Base-by-base conservation (phyloP, 139 green algal species). In the Chloropicon primus region DNA sequence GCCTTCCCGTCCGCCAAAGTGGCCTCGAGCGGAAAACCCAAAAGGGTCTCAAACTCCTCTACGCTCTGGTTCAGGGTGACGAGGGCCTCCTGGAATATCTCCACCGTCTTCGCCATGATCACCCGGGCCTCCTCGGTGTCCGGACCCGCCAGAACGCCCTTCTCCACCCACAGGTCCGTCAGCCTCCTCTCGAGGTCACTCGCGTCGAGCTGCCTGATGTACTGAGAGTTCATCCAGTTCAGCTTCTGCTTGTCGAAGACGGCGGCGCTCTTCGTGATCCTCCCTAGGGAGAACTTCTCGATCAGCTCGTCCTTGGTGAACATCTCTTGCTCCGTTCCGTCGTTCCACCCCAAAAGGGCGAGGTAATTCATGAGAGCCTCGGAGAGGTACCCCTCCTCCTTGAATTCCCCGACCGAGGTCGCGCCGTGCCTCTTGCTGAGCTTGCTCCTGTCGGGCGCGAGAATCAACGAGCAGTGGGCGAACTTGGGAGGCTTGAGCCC, bases 281-380 rank as follows among this genome's bases (percentile, higher is more conserved):
- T 89, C 0, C 96, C 93, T 24, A 99, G 75, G 1, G 77, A 82
- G 77, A 99, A 99, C 24, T 86, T 87, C 1, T 85, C 29, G 41
- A 82, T 80, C 77, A 88, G 76, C 76, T 78, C 28, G 54, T 83
- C 78, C 28, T 26, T 76, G 26, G 82, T 86, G 86, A 89, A 97
- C 76, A 98, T 93, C 83, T 97, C 94, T 84, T 98, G 86, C 90
- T 98, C 95, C 1, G 92, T 97, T 79, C 95, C 95, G 77, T 99
- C 95, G 83, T 99, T 99, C 95, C 95, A 99, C 76, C 95, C 95
- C 72, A 99, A 89, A 62, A 98, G 90, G 0, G 91, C 87, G 25
- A 98, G 88, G 87, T 92, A 98, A 88, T 99, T 98, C 28, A 97
- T 73, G 91, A 99, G 97, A 74, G 95, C 95, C 74, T 91, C 81